Base-by-base conservation (phyloP, 192 early-diverging fungal species). In the Jimgerdemannia lactiflua region DNA sequence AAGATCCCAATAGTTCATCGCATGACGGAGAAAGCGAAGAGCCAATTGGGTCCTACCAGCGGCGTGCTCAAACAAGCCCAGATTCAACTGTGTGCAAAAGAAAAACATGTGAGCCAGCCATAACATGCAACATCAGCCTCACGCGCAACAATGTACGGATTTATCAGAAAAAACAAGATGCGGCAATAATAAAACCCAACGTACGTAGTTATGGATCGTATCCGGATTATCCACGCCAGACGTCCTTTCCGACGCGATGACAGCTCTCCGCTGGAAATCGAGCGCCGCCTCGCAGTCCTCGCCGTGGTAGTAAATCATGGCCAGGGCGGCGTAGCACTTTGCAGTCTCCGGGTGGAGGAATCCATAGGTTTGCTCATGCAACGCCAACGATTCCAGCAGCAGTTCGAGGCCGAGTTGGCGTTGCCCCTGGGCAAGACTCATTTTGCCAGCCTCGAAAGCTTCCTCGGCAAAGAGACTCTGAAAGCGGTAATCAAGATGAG, bases 351-450 rank as follows among this genome's bases (percentile, higher is more conserved):
- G 87, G 74, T 99, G 96, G 72, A 98, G 78, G 72, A 95, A 94
- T 14, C 96, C 96, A 81, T 92, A 97, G 14, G 92, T 93, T 82
- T 98, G 96, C 85, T 99, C 98, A 79, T 95, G 95, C 20, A 98
- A 83, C 4, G 93, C 81, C 70, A 94, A 80, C 11, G 96, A 93
- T 80, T 98, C 95, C 40, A 88, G 73, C 72, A 96, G 80, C 43
- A 98, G 80, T 78, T 99, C 96, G 63, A 95, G 71, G 9, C 94
- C 96, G 43, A 93, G 67, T 73, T 92, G 84, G 69, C 88, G 91
- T 69, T 97, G 91, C 6, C 93, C 92, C 79, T 95, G 91, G 14
- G 92, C 86, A 66, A 97, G 78, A 39, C 85, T 89, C 76, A 91
- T 84, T 67, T 92, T 89, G 14, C 93, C 97, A 43, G 95, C 93